Conservation (phyloP, 2,329 filamentous ascomycete genomes). For the Aureobasidium sp. region DNA sequence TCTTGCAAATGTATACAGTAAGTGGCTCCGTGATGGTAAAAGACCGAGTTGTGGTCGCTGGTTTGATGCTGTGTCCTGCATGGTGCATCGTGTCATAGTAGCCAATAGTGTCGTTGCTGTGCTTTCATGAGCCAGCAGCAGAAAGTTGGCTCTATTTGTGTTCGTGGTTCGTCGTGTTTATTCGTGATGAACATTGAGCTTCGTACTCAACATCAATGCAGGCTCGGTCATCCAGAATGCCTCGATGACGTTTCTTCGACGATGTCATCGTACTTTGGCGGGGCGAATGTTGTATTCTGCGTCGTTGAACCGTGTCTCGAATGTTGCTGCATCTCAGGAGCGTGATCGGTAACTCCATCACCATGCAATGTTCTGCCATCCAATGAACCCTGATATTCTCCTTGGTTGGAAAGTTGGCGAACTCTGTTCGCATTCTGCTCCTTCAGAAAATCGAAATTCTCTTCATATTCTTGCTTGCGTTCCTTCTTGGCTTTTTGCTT, state of each 20-base stretch:
- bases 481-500: conserved; percentile 13
- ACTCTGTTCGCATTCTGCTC: conserved; percentile 17
- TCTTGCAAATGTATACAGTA: not conserved
- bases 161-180: not conserved
- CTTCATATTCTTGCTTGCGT: conserved; percentile 15
- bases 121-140: not conserved
- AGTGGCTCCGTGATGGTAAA: not conserved
- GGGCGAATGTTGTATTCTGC: not conserved
- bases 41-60: not conserved
- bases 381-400: not conserved
- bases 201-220: not conserved
- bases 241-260: not conserved
- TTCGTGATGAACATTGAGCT: not conserved
- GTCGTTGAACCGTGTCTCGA: not conserved
- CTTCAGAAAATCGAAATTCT: conserved; percentile 17
- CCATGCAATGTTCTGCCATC: not conserved
- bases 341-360: not conserved
- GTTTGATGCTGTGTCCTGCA: not conserved
- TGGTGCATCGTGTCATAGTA: not conserved
- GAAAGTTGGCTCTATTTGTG: not conserved
- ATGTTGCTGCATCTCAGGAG: not conserved
- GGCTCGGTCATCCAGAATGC: not conserved
- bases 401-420: conserved; percentile 11
- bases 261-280: conserved; percentile 9
- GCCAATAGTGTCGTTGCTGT: not conserved